phyloP scores from a whole-genome alignment of 2,329 filamentous ascomycete species.

The Westerdykella sp. region DNA sequence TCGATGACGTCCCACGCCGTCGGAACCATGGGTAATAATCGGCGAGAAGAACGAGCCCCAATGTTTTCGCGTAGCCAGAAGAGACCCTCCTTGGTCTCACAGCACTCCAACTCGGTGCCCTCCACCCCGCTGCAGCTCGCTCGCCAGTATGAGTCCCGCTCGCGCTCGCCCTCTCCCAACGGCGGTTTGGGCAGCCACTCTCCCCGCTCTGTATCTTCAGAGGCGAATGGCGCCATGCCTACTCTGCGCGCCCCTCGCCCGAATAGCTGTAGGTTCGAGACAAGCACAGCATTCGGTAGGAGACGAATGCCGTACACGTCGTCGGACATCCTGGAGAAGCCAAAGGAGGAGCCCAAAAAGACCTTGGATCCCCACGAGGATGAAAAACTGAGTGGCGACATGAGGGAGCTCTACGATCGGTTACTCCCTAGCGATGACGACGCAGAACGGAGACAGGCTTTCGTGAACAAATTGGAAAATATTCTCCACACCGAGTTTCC shows the following conservation, averaged over 20 bases:
- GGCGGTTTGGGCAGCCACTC: conserved; percentile 69
- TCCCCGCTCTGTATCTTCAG: conserved; percentile 82
- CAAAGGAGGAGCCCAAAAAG: conserved; percentile 61
- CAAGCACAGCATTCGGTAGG: conserved; percentile 70
- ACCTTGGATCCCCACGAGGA: conserved; percentile 36
- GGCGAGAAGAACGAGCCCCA: conserved; percentile 14
- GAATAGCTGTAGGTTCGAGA: conserved; percentile 78
- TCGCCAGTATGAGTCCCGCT: conserved; percentile 72
- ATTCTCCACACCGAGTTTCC: conserved; percentile 91
- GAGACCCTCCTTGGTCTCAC: conserved; percentile 49
- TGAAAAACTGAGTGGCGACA: conserved; percentile 65
- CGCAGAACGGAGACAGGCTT: conserved; percentile 64
- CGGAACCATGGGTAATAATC: conserved; percentile 25
- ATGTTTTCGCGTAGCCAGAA: conserved; percentile 22
- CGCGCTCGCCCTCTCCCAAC: conserved; percentile 72
- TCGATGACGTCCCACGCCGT: conserved; percentile 34
- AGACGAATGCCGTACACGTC: conserved; percentile 88
- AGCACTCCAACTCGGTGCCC: conserved; percentile 82
- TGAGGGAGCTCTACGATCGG: conserved; percentile 76
- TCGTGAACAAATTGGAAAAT: conserved; percentile 81
- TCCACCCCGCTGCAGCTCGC: conserved; percentile 89
- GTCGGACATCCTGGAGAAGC: conserved; percentile 71
- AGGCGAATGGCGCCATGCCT: conserved; percentile 69
- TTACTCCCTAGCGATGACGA: conserved; percentile 78
- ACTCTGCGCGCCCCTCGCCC: conserved; percentile 57